Evolutionary conservation across 352 stramenopile species (phyloP).

Genomic region (Phytophthora melonis): DNA sequence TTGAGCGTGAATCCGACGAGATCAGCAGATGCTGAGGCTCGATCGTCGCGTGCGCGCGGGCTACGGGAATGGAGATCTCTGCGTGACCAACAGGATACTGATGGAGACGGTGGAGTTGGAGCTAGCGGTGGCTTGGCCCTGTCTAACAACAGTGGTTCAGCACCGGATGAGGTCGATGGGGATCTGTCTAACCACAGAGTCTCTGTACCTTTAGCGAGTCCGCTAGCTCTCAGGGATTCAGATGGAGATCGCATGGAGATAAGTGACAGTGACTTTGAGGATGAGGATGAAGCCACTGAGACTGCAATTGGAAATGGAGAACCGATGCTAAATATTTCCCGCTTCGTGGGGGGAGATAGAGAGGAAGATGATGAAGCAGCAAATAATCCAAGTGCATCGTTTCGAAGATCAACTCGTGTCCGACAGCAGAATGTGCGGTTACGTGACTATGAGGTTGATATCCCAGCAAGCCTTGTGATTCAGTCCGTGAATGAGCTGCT

Average conservation of each 20-base stretch:
- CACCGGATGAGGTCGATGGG: neutral
- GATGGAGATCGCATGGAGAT: neutral
- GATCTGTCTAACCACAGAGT: conserved; percentile 17
- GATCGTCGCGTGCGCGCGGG: conserved; percentile 4
- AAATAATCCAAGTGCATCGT: neutral
- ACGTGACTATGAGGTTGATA: neutral
- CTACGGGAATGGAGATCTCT: neutral
- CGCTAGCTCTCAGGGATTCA: conserved; percentile 16
- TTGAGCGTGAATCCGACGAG: conserved; percentile 19
- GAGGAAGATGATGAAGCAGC: neutral
- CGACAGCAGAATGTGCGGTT: neutral
- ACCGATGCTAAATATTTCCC: neutral
- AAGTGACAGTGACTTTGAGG: neutral
- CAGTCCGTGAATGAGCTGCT: neutral
- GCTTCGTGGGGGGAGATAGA: neutral
- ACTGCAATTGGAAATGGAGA: conserved; percentile 9
- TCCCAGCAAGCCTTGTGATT: neutral
- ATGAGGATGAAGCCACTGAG: neutral
- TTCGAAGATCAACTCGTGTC: neutral
- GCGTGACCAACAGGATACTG: neutral
- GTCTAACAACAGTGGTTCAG: conserved; percentile 10
- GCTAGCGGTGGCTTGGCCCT: neutral
- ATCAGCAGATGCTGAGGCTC: conserved; percentile 14
- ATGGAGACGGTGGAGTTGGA: conserved; percentile 15
- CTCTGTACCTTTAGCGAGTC: neutral